Base-by-base conservation (phyloP, 345 rosid genomes). In the Pistacia integerrima region DNA sequence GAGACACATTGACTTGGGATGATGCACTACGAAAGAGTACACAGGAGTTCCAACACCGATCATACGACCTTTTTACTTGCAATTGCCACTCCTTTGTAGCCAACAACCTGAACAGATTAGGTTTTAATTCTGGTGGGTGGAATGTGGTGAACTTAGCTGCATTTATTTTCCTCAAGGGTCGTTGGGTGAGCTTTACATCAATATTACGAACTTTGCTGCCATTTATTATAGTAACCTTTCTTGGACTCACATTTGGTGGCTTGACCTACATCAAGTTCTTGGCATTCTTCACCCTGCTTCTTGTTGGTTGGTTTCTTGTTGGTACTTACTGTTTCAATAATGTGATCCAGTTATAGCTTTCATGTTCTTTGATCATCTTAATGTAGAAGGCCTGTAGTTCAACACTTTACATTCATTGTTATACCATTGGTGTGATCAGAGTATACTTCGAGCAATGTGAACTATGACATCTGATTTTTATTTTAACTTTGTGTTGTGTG, bases 31-130 rank as follows among this genome's bases (percentile, higher is more conserved):
- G 80, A 46, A 92, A 92, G 77, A 79, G 93, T 74, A 93, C 86
- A 11, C 93, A 84, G 81, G 97, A 91, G 82, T 96, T 89, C 84
- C 98, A 96, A 74, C 98, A 93, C 76, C 84, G 80, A 8, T 67
- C 93, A 0, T 96, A 96, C 79, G 91, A 86, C 80, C 94, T 96
- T 70, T 85, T 96, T 75, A 92, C 97, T 20, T 96, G 98, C 89
- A 96, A 96, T 82, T 96, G 97, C 86, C 99, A 96, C 80, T 96
- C 97, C 8, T 93, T 90, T 80, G 99, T 96, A 18, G 99, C 93
- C 79, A 92, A 92, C 87, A 92, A 88, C 83, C 80, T 96, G 54
- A 96, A 96, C 87, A 88, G 97, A 82, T 60, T 96, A 80, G 93
- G 90, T 2, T 77, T 88, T 49, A 82, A 64, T 44, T 87, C 91